Base-by-base conservation (phyloP, 768 basidiomycete genomes). In the Heimioporus sp. region DNA sequence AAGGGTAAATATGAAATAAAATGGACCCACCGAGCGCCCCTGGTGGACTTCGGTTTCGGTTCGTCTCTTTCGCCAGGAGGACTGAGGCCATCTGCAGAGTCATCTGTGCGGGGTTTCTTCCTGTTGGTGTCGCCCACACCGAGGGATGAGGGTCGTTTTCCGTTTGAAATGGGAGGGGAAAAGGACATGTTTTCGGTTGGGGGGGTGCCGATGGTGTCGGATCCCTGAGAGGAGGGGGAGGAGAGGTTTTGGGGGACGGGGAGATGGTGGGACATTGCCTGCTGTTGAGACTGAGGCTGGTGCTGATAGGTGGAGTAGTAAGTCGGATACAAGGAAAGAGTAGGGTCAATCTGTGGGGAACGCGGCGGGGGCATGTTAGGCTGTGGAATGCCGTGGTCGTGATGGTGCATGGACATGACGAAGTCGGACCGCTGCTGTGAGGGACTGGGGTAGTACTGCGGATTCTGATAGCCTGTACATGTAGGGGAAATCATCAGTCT, bases 151-250 rank as follows among this genome's bases (percentile, higher is more conserved):
- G 86, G 81, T 1, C 88, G 80, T 65, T 91, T 90, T 41, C 85
- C 85, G 59, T 81, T 87, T 34, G 67, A 59, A 55, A 81, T 79
- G 2, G 81, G 73, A 2, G 74, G 75, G 0, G 80, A 73, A 55
- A 78, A 82, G 35, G 69, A 59, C 69, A 78, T 74, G 46, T 74
- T 75, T 56, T 90, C 88, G 6, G 80, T 80, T 4, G 85, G 86
- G 0, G 87, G 87, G 0, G 87, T 89, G 28, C 83, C 85, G 54
- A 88, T 76, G 17, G 85, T 78, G 59, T 90, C 87, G 10, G 90
- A 91, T 56, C 80, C 87, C 61, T 87, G 86, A 0, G 87, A 88
- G 11, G 90, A 90, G 12, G 90, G 88, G 0, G 90, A 89, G 5
- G 89, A 85, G 54, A 87, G 82, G 64, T 73, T 81, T 13, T 77